These are phyloP conservation scores for Paecilomyces sp. DNA, from an alignment of 2,329 filamentous ascomycete species.

Conservation along the genomic window DNA sequence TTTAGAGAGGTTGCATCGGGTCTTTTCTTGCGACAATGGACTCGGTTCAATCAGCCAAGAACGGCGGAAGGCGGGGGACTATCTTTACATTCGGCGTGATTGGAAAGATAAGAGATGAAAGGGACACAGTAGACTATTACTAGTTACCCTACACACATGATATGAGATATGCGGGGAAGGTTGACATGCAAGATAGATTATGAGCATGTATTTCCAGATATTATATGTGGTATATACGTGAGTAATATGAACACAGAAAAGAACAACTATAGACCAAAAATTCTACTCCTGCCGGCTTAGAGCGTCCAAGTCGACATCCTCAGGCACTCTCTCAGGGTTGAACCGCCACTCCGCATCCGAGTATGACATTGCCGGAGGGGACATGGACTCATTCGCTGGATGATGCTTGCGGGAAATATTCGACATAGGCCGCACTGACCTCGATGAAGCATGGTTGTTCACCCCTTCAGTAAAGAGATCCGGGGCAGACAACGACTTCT, in stretches of 20 bases:
- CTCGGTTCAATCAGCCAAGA: neutral
- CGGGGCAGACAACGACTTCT: neutral
- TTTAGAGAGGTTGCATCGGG: neutral
- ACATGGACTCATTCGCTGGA: neutral
- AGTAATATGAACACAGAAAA: neutral
- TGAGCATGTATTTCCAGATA: neutral
- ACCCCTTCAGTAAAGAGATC: neutral
- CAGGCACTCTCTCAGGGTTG: constrained; percentile 5
- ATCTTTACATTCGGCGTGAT: neutral
- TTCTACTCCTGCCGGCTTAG: neutral
- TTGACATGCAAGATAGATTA: no score
- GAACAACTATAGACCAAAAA: neutral
- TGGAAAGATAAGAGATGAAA: neutral
- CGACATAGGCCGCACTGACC: neutral
- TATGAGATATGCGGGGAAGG: no score
- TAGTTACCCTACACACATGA: no score
- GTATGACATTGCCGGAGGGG: neutral
- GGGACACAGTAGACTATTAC: no score
- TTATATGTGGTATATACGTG: neutral
- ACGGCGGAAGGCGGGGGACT: neutral
- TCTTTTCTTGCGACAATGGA: neutral
- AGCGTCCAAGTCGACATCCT: constrained; percentile 6
- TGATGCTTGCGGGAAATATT: constrained; percentile 1
- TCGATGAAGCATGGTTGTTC: neutral
- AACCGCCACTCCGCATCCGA: constrained; percentile 5